These are phyloP conservation scores for Arthrobotrys entomopaga DNA, from an alignment of 2,329 filamentous ascomycete species.

Conservation along the genomic window DNA sequence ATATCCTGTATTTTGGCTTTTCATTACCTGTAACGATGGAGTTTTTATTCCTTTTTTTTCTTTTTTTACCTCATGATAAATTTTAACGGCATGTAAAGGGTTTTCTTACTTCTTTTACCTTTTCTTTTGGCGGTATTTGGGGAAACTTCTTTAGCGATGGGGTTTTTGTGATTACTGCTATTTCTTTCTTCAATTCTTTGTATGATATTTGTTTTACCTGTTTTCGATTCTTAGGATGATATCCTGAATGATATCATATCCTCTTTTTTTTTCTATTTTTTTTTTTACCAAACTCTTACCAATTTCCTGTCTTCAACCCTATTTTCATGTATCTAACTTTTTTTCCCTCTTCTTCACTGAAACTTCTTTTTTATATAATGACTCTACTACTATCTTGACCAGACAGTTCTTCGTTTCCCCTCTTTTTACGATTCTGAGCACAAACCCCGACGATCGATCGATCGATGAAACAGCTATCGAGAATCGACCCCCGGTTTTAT, in stretches of 20 bases:
- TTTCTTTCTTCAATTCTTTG: slow-evolving; percentile 32
- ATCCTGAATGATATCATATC: background rate
- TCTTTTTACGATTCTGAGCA: background rate
- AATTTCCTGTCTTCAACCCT: slow-evolving; percentile 21
- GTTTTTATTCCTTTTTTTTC: slow-evolving; percentile 35
- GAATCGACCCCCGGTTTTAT: background rate
- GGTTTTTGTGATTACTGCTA: slow-evolving; percentile 18
- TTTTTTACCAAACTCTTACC: background rate
- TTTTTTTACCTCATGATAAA: slow-evolving; percentile 24
- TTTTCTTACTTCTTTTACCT: slow-evolving; percentile 8
- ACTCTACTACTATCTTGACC: slow-evolving; percentile 16
- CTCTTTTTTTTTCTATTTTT: slow-evolving; percentile 3
- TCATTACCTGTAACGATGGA: slow-evolving; percentile 49
- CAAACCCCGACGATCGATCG: slow-evolving; percentile 1
- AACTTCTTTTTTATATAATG: slow-evolving; percentile 18
- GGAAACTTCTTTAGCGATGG: slow-evolving; percentile 24
- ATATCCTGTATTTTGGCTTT: slow-evolving; percentile 52
- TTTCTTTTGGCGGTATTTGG: slow-evolving; percentile 16
- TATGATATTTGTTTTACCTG: slow-evolving; percentile 27
- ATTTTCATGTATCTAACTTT: slow-evolving; percentile 51
- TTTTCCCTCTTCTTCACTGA: slow-evolving; percentile 15
- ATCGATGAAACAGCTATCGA: slow-evolving; percentile 16
- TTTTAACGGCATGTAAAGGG: slow-evolving; percentile 37
- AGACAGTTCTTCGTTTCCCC: slow-evolving; percentile 19
- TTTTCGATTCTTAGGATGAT: slow-evolving; percentile 20